Evolutionary conservation across 352 stramenopile genomes (phyloP), one percentile per base, ranked within the genome.

Genomic region (Pythium coloratum): DNA sequence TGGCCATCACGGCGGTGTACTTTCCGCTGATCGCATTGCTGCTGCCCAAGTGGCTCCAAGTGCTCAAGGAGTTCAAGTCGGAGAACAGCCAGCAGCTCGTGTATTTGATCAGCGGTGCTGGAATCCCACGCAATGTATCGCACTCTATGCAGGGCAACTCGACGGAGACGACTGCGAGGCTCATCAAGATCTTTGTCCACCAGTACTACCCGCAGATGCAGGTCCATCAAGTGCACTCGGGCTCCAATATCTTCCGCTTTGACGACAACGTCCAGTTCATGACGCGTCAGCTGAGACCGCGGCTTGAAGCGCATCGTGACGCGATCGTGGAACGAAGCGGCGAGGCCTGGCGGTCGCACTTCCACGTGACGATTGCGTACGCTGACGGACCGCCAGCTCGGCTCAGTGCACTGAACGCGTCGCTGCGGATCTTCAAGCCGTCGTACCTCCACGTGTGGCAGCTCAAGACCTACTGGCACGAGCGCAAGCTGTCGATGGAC

Each of bases 391-490:
- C 95, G 33, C 94, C 96, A 3, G 97, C 97, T 30, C 80, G 97
- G 26, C 86, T 98, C 44, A 97, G 96, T 76, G 97, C 97, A 20
- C 91, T 99, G 62, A 99, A 99, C 73, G 91, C 96, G 14, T 92
- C 92, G 36, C 78, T 99, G 55, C 88, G 97, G 8, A 93, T 94
- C 26, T 99, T 98, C 76, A 69, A 76, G 16, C 96, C 96, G 26
- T 97, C 88, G 30, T 99, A 98, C 59, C 90, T 99, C 68, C 97
- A 99, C 78, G 96, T 99, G 63, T 99, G 96, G 97, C 94, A 99
- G 78, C 88, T 99, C 62, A 99, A 99, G 77, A 99, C 96, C 1
- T 99, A 99, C 76, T 99, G 97, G 97, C 94, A 99, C 72, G 89
- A 99, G 69, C 86, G 78, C 6, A 96, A 98, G 49, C 85, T 99